These are phyloP conservation scores for Jatropha podagrica DNA, from an alignment of 441 rosid species.

Conservation along the genomic window DNA sequence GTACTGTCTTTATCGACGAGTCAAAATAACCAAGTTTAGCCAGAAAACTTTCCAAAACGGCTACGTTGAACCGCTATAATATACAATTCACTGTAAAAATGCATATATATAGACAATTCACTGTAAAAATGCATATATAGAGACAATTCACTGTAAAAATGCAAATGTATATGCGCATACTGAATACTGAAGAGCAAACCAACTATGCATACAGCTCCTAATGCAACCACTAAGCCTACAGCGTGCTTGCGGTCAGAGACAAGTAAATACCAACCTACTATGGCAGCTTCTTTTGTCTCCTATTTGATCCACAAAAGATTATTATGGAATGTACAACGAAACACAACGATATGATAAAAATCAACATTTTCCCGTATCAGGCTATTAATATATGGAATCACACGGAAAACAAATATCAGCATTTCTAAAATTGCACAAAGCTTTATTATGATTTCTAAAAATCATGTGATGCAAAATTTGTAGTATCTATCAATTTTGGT, in stretches of 20 bases:
- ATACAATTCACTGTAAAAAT: not conserved
- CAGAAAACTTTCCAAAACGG: slow-evolving; percentile 14
- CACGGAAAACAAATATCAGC: not conserved
- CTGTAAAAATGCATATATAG: not conserved
- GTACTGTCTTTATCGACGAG: slow-evolving; percentile 20
- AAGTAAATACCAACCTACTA: not conserved
- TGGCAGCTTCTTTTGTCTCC: not conserved
- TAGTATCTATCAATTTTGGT: not conserved
- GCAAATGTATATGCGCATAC: not conserved
- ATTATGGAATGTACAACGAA: slow-evolving; percentile 3
- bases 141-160: not conserved
- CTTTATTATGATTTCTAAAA: not conserved
- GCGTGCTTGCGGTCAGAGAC: not conserved
- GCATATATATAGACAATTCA: not conserved
- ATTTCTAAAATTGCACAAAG: not conserved
- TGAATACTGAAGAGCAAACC: slow-evolving; percentile 7
- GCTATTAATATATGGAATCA: not conserved
- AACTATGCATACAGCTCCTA: not conserved
- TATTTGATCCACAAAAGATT: not conserved
- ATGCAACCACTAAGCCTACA: not conserved
- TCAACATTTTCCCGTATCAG: not conserved
- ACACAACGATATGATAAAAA: not conserved
- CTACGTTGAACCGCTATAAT: slow-evolving; percentile 17
- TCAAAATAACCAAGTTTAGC: slow-evolving; percentile 22
- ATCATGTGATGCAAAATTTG: slow-evolving; percentile 8